These are phyloP conservation scores for Aspergillus sclerotiicarbonarius DNA, from an alignment of 495 filamentous ascomycete genomes.

Conservation along the genomic window DNA sequence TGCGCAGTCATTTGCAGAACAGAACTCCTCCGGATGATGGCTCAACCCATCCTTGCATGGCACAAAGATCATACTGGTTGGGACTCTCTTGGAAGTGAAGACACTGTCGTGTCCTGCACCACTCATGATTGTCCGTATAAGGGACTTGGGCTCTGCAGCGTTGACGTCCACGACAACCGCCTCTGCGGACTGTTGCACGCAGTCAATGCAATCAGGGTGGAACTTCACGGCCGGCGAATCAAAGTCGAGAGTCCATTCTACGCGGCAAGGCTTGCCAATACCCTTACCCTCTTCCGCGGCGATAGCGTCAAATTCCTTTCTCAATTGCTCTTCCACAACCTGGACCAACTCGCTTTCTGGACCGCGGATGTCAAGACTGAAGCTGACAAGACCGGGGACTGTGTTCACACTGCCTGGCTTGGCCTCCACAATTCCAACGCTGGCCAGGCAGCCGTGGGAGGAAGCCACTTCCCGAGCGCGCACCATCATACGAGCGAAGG, in stretches of 20 bases:
- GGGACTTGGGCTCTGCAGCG: constrained; percentile 37
- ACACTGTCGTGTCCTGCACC: constrained; percentile 65
- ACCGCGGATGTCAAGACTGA: constrained; percentile 70
- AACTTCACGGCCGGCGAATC: constrained; percentile 66
- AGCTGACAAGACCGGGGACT: constrained; percentile 66
- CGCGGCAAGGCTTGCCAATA: constrained; percentile 53
- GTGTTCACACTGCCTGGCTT: constrained; percentile 73
- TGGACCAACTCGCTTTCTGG: constrained; percentile 56
- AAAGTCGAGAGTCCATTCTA: constrained; percentile 60
- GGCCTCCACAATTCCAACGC: constrained; percentile 67
- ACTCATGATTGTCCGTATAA: constrained; percentile 51
- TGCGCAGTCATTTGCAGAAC: constrained; percentile 59
- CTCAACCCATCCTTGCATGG: constrained; percentile 63
- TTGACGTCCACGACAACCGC: constrained; percentile 49
- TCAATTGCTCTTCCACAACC: constrained; percentile 54
- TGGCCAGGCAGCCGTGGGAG: constrained; percentile 56
- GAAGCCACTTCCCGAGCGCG: constrained; percentile 62
- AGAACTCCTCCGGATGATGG: constrained; percentile 64
- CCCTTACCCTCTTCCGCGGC: constrained; percentile 51
- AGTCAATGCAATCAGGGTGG: constrained; percentile 65
- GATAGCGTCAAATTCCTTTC: constrained; percentile 55
- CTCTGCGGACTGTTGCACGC: constrained; percentile 60
- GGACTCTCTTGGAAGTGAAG: constrained; percentile 57
- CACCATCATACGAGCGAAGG: constrained; percentile 66
- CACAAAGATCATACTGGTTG: constrained; percentile 67